Percentiles rank a stretch among this genome's conserved stretches.
These are phyloP conservation scores for Grigorovia transvaalensis DNA, from an alignment of 805 yeast genomes.

Conservation along the genomic window DNA sequence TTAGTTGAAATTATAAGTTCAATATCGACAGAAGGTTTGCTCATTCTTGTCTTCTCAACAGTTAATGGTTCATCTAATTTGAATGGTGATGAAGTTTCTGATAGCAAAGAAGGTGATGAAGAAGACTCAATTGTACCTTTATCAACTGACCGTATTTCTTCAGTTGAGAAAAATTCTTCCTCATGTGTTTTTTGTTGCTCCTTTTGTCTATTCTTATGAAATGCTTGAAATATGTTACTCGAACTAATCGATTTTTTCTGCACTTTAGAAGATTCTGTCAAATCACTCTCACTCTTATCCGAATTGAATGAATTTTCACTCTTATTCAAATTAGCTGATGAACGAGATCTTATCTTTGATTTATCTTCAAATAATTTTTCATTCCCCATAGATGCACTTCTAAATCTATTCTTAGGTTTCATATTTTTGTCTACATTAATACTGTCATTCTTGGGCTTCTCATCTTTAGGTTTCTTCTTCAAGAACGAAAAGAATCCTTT, in stretches of 20 bases:
- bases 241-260: constrained; percentile 23
- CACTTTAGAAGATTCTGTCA: constrained; percentile 3
- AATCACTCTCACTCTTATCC: neutral
- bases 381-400: constrained; percentile 11
- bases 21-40: neutral
- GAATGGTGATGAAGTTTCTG: neutral
- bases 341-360: neutral
- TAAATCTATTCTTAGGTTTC: constrained; percentile 4
- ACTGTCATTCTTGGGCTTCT: neutral
- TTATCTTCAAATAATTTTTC: constrained; percentile 3
- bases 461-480: constrained; percentile 9
- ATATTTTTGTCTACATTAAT: neutral
- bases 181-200: neutral
- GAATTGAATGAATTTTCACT: neutral
- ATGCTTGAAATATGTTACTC: constrained; percentile 21
- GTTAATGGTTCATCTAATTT: neutral
- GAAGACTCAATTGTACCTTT: neutral
- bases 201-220: constrained; percentile 5
- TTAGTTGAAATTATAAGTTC: neutral
- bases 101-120: neutral
- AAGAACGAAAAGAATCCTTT: constrained; percentile 25
- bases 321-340: neutral
- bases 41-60: constrained; percentile 5
- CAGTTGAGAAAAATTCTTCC: neutral
- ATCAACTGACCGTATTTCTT: neutral